Evolutionary conservation across 2,329 filamentous ascomycete species (phyloP).

Genomic region (Arthrobotrys pseudoclavata): DNA sequence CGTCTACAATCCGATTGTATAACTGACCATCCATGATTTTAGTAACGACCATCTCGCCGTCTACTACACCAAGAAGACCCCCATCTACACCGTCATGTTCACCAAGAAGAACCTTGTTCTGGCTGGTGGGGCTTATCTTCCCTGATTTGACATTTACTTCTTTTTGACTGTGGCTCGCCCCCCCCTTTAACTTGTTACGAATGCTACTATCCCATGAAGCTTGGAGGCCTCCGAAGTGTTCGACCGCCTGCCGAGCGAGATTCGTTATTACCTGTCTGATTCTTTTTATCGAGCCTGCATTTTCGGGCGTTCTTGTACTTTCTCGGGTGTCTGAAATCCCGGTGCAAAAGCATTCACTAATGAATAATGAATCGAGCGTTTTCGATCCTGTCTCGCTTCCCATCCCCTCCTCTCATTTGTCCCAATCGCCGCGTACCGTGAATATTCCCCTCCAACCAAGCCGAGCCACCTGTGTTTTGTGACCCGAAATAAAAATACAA

Average conservation of each 20-base stretch:
- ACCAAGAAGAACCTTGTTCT: constrained; percentile 95
- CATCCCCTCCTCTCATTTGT: neutral
- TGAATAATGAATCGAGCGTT: constrained; percentile 29
- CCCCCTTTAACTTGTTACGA: constrained; percentile 21
- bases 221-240: constrained; percentile 45
- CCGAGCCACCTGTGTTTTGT: constrained; percentile 18
- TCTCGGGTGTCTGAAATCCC: neutral
- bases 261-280: neutral
- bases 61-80: constrained; percentile 95
- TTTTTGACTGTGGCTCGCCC: constrained; percentile 65
- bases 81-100: constrained; percentile 91
- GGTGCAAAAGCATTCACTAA: constrained; percentile 13
- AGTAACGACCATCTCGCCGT: constrained; percentile 89
- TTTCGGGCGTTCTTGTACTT: constrained; percentile 23
- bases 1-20: constrained; percentile 60
- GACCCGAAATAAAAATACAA: constrained; percentile 37
- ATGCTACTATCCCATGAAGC: constrained; percentile 7
- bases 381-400: neutral
- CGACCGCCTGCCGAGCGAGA: constrained; percentile 25
- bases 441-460: no score
- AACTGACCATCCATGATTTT: constrained; percentile 71
- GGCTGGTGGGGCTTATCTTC: constrained; percentile 68
- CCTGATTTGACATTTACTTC: constrained; percentile 44
- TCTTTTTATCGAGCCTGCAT: neutral
- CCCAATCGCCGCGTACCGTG: neutral